Conservation (phyloP, 768 basidiomycete species). For the Boletellus ananiceps region DNA sequence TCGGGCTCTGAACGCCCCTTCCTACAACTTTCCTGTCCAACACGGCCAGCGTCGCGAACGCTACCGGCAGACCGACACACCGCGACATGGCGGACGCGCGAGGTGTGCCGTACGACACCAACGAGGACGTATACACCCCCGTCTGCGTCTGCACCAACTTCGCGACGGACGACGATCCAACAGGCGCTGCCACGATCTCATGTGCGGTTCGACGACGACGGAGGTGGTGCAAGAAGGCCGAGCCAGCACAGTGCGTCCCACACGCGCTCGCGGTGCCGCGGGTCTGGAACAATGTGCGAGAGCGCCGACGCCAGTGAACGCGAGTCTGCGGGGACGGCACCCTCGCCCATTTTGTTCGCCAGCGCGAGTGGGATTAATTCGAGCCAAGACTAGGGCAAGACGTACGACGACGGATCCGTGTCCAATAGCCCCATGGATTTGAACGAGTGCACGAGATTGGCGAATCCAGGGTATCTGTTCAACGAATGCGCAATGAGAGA, state of each 20-base stretch:
- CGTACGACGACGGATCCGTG: slow-evolving; percentile 9
- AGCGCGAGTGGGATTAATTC: slow-evolving; percentile 37
- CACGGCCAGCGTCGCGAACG: slow-evolving; percentile 70
- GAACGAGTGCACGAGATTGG: slow-evolving; percentile 69
- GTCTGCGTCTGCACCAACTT: slow-evolving; percentile 19
- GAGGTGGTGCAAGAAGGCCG: slow-evolving; percentile 4
- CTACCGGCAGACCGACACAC: slow-evolving; percentile 85
- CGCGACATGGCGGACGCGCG: slow-evolving; percentile 81
- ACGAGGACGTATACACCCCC: slow-evolving; percentile 61
- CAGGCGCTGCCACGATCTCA: slow-evolving; percentile 56
- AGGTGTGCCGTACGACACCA: slow-evolving; percentile 58
- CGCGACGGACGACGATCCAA: not conserved
- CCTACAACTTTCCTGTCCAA: slow-evolving; percentile 52
- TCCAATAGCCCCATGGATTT: slow-evolving; percentile 65
- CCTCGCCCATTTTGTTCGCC: slow-evolving; percentile 21
- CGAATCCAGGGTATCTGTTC: slow-evolving; percentile 79
- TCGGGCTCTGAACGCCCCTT: slow-evolving; percentile 70
- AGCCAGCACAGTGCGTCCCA: slow-evolving; percentile 44
- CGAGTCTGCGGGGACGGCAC: slow-evolving; percentile 26
- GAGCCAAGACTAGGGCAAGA: slow-evolving; percentile 27
- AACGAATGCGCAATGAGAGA: not conserved
- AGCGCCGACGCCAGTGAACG: slow-evolving; percentile 35
- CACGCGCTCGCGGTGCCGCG: slow-evolving; percentile 24
- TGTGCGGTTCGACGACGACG: slow-evolving; percentile 40
- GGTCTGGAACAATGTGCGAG: slow-evolving; percentile 13